These are phyloP conservation scores for Trichoderma koningiopsis DNA, from an alignment of 2,329 filamentous ascomycete genomes.

Conservation along the genomic window DNA sequence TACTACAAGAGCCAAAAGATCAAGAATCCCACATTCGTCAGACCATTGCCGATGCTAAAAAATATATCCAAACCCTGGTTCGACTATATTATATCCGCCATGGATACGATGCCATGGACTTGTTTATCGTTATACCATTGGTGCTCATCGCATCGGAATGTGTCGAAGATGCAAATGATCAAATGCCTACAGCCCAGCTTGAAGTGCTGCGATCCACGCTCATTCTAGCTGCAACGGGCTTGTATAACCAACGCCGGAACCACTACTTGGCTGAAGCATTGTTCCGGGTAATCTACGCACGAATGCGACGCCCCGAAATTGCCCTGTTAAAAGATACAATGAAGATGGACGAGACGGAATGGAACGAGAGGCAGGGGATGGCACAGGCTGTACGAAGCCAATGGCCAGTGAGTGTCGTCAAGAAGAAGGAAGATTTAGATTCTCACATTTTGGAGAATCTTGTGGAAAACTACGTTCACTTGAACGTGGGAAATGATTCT, in stretches of 20 bases:
- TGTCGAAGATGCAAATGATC: neutral
- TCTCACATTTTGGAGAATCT: slow-evolving; percentile 27
- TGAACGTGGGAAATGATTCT: neutral
- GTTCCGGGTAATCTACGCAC: slow-evolving; percentile 39
- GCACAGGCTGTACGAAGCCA: slow-evolving; percentile 35
- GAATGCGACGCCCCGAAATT: slow-evolving; percentile 33
- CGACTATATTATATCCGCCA: slow-evolving; percentile 33
- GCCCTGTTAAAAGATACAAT: neutral
- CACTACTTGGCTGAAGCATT: slow-evolving; percentile 40
- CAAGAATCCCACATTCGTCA: neutral
- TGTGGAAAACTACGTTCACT: neutral
- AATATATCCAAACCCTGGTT: slow-evolving; percentile 28
- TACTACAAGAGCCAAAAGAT: neutral
- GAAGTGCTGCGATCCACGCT: slow-evolving; percentile 2
- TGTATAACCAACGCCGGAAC: slow-evolving; percentile 39
- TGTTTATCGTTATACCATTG: slow-evolving; percentile 37
- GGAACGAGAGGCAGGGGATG: slow-evolving; percentile 29
- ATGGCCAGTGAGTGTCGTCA: slow-evolving; percentile 38
- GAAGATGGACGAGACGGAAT: slow-evolving; percentile 30
- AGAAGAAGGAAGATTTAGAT: slow-evolving; percentile 34
- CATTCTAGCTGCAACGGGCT: slow-evolving; percentile 39
- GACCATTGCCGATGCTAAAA: neutral
- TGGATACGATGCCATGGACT: slow-evolving; percentile 30
- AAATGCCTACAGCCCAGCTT: neutral
- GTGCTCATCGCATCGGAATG: slow-evolving; percentile 30